Percentiles rank a stretch among this genome's conserved stretches.
Evolutionary conservation across 345 rosid species (phyloP).

Genomic region (Pugionium cornutum): DNA sequence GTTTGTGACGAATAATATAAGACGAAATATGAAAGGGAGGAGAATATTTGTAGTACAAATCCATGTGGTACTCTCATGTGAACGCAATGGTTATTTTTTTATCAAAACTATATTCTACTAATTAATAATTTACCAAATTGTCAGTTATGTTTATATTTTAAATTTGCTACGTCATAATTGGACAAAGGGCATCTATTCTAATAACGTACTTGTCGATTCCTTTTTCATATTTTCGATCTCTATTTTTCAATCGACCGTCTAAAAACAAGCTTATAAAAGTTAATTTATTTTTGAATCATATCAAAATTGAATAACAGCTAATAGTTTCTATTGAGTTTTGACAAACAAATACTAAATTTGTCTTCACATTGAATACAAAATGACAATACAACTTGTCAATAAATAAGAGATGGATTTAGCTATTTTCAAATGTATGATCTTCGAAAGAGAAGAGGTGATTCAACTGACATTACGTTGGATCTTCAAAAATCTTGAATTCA

Average conservation of each 20-base stretch:
- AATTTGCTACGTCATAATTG: background rate
- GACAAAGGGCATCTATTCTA: background rate
- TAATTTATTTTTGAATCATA: background rate
- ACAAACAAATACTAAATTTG: background rate
- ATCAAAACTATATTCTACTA: background rate
- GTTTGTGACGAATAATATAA: background rate
- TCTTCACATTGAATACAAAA: background rate
- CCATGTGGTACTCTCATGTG: slow-evolving; percentile 21
- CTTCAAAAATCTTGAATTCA: background rate
- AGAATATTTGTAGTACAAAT: slow-evolving; percentile 14
- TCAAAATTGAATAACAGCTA: background rate
- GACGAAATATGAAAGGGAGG: slow-evolving; percentile 4
- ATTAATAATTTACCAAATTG: slow-evolving; percentile 4
- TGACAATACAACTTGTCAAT: background rate
- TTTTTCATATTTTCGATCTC: background rate
- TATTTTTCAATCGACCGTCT: background rate
- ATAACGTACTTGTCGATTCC: background rate
- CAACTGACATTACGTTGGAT: slow-evolving; percentile 8
- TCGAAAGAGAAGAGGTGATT: background rate
- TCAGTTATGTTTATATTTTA: background rate
- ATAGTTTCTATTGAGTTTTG: slow-evolving; percentile 1
- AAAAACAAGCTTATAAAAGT: background rate
- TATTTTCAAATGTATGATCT: slow-evolving; percentile 2
- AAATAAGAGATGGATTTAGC: background rate
- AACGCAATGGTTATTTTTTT: background rate